A percentile compares a stretch with the other conserved stretches of the same genome.
phyloP scores from a whole-genome alignment of 345 rosid species.

The Lumnitzera littorea region DNA sequence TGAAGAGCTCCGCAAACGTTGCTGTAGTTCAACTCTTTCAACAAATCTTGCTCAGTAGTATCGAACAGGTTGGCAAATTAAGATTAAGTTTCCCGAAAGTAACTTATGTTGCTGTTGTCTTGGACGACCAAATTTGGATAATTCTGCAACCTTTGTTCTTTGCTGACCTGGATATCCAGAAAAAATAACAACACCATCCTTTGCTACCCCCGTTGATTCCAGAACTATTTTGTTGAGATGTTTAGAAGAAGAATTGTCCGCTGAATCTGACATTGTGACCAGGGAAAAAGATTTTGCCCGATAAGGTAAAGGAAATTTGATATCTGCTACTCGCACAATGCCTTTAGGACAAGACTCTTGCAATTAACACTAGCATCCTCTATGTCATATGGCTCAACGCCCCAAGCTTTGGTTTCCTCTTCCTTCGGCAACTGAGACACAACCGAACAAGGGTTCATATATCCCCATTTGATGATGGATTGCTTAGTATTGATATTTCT shows the following conservation, averaged over 20 bases:
- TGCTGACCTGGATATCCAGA: slow-evolving; percentile 52
- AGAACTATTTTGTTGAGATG: slow-evolving; percentile 61
- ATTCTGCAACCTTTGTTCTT: slow-evolving; percentile 48
- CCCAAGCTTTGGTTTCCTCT: slow-evolving; percentile 29
- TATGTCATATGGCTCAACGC: slow-evolving; percentile 68
- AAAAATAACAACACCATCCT: slow-evolving; percentile 50
- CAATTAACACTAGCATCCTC: slow-evolving; percentile 44
- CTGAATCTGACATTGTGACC: slow-evolving; percentile 56
- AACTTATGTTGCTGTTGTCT: no score
- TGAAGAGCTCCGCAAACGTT: no score
- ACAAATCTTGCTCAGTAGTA: no score
- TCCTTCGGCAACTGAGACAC: slow-evolving; percentile 54
- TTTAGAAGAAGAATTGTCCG: slow-evolving; percentile 65
- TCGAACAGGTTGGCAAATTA: no score
- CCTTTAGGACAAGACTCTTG: slow-evolving; percentile 21
- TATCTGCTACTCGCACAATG: slow-evolving; percentile 18
- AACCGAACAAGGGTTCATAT: slow-evolving; percentile 34
- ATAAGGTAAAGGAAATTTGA: slow-evolving; percentile 55
- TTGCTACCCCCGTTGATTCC: slow-evolving; percentile 55
- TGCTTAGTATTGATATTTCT: no score
- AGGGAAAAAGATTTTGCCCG: slow-evolving; percentile 60
- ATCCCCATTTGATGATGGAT: no score
- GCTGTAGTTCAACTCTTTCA: no score
- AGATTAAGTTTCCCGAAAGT: no score
- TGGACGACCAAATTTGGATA: slow-evolving; percentile 70